phyloP scores from a whole-genome alignment of 495 filamentous ascomycete genomes.

The Penicillium lagena region DNA sequence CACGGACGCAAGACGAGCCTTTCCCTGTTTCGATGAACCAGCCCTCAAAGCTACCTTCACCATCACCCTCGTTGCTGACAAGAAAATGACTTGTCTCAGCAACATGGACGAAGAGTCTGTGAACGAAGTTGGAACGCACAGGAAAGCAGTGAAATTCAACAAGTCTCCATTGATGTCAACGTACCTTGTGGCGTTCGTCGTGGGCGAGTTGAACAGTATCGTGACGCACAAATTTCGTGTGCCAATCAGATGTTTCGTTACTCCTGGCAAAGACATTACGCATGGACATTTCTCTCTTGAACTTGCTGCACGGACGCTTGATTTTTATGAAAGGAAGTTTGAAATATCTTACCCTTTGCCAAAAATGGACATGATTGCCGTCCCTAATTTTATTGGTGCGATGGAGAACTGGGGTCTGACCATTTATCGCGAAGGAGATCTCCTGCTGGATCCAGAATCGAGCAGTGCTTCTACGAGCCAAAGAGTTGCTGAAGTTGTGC shows the following conservation, averaged over 20 bases:
- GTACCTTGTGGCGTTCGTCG: slow-evolving; percentile 63
- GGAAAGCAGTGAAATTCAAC: slow-evolving; percentile 61
- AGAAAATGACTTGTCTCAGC: slow-evolving; percentile 57
- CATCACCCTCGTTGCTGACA: slow-evolving; percentile 56
- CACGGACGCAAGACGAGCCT: slow-evolving; percentile 57
- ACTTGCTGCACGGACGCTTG: slow-evolving; percentile 50
- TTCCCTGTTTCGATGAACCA: slow-evolving; percentile 68
- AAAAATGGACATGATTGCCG: slow-evolving; percentile 99
- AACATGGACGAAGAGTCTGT: slow-evolving; percentile 62
- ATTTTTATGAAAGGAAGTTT: slow-evolving; percentile 51
- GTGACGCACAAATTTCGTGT: slow-evolving; percentile 61
- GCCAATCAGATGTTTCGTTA: slow-evolving; percentile 58
- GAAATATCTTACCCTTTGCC: slow-evolving; percentile 47
- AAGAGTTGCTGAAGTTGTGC: slow-evolving; percentile 87
- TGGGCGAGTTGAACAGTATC: slow-evolving; percentile 58
- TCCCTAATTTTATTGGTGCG: slow-evolving; percentile 90
- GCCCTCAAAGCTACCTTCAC: slow-evolving; percentile 64
- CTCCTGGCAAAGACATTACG: slow-evolving; percentile 58
- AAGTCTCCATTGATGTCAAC: slow-evolving; percentile 63
- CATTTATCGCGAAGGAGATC: slow-evolving; percentile 87
- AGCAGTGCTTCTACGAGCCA: slow-evolving; percentile 86
- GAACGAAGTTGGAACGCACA: slow-evolving; percentile 49
- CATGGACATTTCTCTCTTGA: slow-evolving; percentile 61
- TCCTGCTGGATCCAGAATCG: slow-evolving; percentile 86
- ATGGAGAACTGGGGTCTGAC: slow-evolving; percentile 99